A percentile compares a stretch with the other conserved stretches of the same genome.
Evolutionary conservation across 768 basidiomycete species (phyloP).

Genomic region (Calocera viscosa): DNA sequence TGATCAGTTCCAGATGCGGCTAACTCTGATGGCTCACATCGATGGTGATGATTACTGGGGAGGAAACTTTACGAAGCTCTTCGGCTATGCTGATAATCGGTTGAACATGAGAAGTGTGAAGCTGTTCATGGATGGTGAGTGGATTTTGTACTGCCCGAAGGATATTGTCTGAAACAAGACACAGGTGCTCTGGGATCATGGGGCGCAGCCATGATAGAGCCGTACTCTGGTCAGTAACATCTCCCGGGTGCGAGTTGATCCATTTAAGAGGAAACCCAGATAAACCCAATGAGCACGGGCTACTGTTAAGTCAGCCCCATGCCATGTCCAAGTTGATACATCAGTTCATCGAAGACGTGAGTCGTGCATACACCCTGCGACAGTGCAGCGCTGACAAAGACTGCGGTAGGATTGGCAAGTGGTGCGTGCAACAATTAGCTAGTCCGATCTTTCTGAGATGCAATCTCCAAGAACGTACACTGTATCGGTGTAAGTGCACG

Average conservation of each 20-base stretch:
- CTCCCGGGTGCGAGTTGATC: neutral
- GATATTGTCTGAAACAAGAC: conserved; percentile 13
- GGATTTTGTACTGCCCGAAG: neutral
- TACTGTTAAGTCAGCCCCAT: conserved; percentile 49
- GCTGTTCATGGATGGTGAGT: conserved; percentile 59
- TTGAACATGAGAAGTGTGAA: conserved; percentile 62
- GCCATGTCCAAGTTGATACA: conserved; percentile 43
- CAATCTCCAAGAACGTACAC: conserved; percentile 58
- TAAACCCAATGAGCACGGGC: conserved; percentile 54
- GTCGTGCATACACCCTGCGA: conserved; percentile 4
- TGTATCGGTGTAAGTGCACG: conserved; percentile 45
- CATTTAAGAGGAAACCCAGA: conserved; percentile 30
- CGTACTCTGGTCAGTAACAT: conserved; percentile 42
- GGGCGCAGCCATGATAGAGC: conserved; percentile 77
- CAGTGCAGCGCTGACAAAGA: neutral
- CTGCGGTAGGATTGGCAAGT: conserved; percentile 54
- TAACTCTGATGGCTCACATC: conserved; percentile 57
- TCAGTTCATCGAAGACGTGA: conserved; percentile 48
- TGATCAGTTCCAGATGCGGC: conserved; percentile 28
- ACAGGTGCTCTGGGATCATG: conserved; percentile 79
- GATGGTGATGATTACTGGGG: conserved; percentile 55
- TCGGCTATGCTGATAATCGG: conserved; percentile 46
- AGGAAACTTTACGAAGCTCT: conserved; percentile 42
- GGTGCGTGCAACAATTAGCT: conserved; percentile 36
- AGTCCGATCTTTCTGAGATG: neutral